These are phyloP conservation scores for Stachybotrys chartarum DNA, from an alignment of 2,329 filamentous ascomycete species.

Conservation along the genomic window DNA sequence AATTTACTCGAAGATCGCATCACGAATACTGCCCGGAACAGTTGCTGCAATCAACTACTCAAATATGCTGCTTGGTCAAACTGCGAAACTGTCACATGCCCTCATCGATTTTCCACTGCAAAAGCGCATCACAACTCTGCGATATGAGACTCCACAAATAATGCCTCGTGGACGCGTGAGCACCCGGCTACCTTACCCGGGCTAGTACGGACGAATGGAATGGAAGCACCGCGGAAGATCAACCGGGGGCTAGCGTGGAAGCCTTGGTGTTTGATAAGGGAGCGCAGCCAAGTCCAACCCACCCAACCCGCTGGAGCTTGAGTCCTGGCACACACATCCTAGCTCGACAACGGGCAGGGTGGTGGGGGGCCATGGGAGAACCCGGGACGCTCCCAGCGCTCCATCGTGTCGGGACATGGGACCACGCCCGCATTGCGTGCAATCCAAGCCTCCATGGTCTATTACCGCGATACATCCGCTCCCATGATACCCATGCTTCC, in stretches of 20 bases:
- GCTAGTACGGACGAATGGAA: neutral
- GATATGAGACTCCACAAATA: no score
- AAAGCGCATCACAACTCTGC: no score
- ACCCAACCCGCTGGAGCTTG: neutral
- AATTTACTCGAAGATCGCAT: no score
- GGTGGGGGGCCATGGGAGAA: neutral
- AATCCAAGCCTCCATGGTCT: neutral
- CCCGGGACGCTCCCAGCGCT: neutral
- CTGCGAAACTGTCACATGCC: no score
- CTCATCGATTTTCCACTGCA: no score
- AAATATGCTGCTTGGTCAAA: no score
- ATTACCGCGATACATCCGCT: neutral
- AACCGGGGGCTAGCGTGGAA: neutral
- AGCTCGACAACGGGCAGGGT: neutral
- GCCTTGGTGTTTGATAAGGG: neutral
- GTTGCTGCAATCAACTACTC: no score
- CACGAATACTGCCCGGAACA: no score
- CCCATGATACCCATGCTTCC: neutral
- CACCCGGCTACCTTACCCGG: neutral
- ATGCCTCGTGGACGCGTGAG: neutral
- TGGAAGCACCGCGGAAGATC: neutral
- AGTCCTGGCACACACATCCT: no score
- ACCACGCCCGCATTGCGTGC: neutral
- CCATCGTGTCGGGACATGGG: neutral
- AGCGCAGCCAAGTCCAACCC: neutral